These are phyloP conservation scores for Mortierella sp. DNA, from an alignment of 371 early-diverging fungal species.

Conservation along the genomic window DNA sequence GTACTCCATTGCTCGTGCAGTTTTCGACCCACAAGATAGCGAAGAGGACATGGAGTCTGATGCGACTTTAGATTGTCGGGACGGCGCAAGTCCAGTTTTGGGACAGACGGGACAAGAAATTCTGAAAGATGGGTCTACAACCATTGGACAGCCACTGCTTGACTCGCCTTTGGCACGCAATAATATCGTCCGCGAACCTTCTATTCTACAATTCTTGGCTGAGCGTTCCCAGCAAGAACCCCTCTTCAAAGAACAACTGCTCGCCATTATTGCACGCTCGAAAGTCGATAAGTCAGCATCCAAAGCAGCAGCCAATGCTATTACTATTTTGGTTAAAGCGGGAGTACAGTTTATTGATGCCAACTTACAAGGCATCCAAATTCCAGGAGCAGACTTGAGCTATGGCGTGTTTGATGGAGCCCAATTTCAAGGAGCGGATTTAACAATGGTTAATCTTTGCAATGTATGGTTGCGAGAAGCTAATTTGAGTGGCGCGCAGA, in stretches of 20 bases:
- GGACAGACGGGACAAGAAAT: not conserved
- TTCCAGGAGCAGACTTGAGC: slow-evolving; percentile 4
- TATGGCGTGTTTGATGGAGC: not conserved
- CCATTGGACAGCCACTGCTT: not conserved
- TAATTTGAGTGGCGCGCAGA: not conserved
- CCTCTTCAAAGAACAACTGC: slow-evolving; percentile 2
- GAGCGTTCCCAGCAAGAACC: slow-evolving; percentile 7
- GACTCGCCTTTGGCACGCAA: slow-evolving; percentile 3
- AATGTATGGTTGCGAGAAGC: not conserved
- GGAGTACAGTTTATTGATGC: not conserved
- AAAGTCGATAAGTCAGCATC: not conserved
- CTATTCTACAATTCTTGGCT: slow-evolving; percentile 3
- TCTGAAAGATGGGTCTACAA: not conserved
- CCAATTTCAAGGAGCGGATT: not conserved
- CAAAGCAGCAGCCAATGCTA: not conserved
- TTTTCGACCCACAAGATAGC: not conserved
- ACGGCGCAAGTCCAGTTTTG: not conserved
- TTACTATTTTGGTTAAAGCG: not conserved
- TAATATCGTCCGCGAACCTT: not conserved
- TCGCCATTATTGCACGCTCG: not conserved
- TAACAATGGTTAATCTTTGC: not conserved
- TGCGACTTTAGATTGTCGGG: too few relatives aligned
- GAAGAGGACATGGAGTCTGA: not conserved
- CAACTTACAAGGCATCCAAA: not conserved
- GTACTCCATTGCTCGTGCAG: slow-evolving; percentile 6